Percentiles rank a stretch among this genome's conserved stretches.
phyloP scores from a whole-genome alignment of 2,329 filamentous ascomycete genomes.

The Aureobasidium subglaciale region DNA sequence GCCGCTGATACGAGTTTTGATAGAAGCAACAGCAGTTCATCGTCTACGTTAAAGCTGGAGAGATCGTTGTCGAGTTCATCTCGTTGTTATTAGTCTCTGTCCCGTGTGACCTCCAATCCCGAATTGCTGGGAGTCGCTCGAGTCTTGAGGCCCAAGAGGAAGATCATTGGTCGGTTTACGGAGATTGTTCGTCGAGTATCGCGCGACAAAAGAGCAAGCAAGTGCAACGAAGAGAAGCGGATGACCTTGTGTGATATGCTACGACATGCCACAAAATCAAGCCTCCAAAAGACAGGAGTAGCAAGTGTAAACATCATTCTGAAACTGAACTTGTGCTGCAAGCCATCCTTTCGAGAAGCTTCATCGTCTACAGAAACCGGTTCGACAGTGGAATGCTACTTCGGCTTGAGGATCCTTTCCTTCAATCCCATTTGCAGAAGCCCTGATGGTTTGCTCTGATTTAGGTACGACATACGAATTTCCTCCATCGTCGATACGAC shows the following conservation, averaged over 20 bases:
- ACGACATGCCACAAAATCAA: background rate
- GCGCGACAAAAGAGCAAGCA: background rate
- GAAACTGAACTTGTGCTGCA: background rate
- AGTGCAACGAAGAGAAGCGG: background rate
- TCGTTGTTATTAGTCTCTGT: background rate
- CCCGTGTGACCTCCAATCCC: background rate
- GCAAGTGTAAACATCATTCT: background rate
- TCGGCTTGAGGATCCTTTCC: too few species aligned
- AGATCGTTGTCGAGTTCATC: background rate
- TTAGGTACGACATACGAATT: conserved; percentile 3
- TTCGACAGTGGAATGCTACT: background rate
- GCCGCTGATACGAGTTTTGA: background rate
- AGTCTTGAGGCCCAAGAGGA: background rate
- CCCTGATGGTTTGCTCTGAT: too few species aligned
- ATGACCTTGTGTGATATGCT: background rate
- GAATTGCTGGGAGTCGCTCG: background rate
- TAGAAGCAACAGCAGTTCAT: too few species aligned
- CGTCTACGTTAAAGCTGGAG: too few species aligned
- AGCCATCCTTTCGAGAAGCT: background rate
- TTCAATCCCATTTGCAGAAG: too few species aligned
- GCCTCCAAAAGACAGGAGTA: background rate
- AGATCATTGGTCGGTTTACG: background rate
- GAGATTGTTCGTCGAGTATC: conserved; percentile 1
- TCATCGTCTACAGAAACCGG: background rate
- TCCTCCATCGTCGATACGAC: conserved; percentile 8